Evolutionary conservation across 2,329 filamentous ascomycete species (phyloP).

Genomic region (Apiospora phragmitis): DNA sequence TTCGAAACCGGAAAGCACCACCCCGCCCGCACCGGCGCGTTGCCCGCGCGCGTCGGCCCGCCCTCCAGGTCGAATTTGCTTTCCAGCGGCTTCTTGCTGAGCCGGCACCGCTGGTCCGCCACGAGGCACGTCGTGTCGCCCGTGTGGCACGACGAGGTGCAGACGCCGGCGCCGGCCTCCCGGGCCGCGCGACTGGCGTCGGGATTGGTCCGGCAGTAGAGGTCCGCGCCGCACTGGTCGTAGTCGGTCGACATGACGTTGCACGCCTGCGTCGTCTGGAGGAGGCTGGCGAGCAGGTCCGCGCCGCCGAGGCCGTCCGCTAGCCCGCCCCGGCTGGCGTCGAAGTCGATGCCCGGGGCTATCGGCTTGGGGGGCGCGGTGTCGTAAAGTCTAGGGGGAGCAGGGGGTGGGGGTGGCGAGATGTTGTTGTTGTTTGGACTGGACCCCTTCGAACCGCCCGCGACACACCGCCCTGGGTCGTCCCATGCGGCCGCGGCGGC

Average conservation of each 20-base stretch:
- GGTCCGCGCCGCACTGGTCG: background rate
- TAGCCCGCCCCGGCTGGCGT: background rate
- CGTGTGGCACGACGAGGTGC: too few species aligned
- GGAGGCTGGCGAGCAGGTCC: too few species aligned
- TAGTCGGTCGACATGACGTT: background rate
- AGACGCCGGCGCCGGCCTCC: too few species aligned
- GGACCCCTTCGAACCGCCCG: conserved; percentile 16
- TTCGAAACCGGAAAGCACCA: too few species aligned
- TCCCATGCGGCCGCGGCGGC: conserved; percentile 31
- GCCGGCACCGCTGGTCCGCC: too few species aligned
- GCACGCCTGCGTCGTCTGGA: background rate
- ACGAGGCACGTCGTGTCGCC: too few species aligned
- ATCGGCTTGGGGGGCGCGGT: background rate
- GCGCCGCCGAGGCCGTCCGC: background rate
- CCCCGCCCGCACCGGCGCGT: too few species aligned
- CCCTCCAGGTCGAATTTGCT: too few species aligned
- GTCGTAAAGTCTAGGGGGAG: background rate
- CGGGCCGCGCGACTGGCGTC: background rate
- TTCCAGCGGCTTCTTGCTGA: too few species aligned
- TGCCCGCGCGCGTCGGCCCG: too few species aligned
- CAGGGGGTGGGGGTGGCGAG: background rate
- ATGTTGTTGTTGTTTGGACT: background rate
- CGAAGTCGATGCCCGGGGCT: background rate
- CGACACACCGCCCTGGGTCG: conserved; percentile 15
- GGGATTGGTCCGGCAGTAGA: background rate